These are phyloP conservation scores for Leccinellum albellum DNA, from an alignment of 768 basidiomycete genomes.

Conservation along the genomic window DNA sequence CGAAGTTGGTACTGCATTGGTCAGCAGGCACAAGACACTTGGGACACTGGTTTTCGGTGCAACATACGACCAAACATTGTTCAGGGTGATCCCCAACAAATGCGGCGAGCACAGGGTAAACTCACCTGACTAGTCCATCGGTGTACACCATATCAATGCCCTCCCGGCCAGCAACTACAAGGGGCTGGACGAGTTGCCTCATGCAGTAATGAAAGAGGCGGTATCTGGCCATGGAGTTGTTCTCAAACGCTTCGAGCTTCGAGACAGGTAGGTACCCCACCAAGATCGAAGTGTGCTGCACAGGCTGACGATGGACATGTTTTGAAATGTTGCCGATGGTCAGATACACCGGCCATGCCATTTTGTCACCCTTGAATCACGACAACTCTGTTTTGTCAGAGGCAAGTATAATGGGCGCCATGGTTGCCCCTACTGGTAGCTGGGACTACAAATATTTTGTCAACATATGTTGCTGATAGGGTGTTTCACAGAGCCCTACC, in stretches of 20 bases:
- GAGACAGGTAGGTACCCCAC: neutral
- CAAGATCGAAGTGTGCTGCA: neutral
- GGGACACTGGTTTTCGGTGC: too few species aligned
- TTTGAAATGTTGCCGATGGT: neutral
- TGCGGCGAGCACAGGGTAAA: too few species aligned
- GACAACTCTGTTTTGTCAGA: neutral
- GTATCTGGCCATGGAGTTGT: neutral
- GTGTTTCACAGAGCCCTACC: neutral
- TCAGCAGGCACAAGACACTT: too few species aligned
- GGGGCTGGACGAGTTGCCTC: too few species aligned
- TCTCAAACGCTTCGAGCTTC: neutral
- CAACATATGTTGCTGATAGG: neutral
- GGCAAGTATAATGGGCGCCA: neutral
- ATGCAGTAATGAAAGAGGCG: too few species aligned
- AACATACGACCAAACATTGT: too few species aligned
- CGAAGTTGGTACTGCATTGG: too few species aligned
- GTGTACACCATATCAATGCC: too few species aligned
- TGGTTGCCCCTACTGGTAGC: neutral
- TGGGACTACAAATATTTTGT: neutral
- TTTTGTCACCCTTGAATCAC: neutral
- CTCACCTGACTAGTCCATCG: too few species aligned
- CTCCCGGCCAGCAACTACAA: too few species aligned
- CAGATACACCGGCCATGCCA: neutral
- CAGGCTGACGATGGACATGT: accelerated
- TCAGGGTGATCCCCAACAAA: too few species aligned